Conservation (phyloP, 768 basidiomycete genomes). For the Mycena metata region DNA sequence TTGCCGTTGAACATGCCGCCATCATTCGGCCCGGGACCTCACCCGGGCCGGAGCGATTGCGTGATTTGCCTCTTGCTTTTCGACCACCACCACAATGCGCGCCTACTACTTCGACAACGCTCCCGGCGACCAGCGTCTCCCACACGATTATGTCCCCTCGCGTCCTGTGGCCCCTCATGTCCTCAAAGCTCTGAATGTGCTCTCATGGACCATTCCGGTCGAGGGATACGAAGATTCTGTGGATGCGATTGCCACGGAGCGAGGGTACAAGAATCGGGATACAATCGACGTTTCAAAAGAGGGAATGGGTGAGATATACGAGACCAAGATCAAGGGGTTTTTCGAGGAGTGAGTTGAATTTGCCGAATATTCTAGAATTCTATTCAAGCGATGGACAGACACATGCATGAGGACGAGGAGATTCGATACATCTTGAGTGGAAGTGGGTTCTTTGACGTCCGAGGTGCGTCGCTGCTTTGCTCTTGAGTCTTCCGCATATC, state of each 20-base stretch:
- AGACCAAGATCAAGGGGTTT: conserved; percentile 78
- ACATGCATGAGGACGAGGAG: conserved; percentile 97
- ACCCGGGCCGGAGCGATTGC: too few relatives aligned
- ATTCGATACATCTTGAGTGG: conserved; percentile 90
- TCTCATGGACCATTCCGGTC: conserved; percentile 76
- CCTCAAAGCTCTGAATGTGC: conserved; percentile 73
- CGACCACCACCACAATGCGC: conserved; percentile 56
- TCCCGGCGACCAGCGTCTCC: not conserved
- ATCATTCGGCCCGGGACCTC: too few relatives aligned
- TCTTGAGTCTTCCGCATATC: not conserved
- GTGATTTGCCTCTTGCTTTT: too few relatives aligned
- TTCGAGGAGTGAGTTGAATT: conserved; percentile 39
- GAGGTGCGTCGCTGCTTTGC: not conserved
- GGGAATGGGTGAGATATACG: conserved; percentile 44
- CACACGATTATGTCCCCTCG: conserved; percentile 57
- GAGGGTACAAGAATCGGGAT: conserved; percentile 25
- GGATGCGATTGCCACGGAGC: conserved; percentile 11
- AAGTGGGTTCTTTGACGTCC: conserved; percentile 44
- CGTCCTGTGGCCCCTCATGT: conserved; percentile 64
- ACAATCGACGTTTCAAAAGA: conserved; percentile 18
- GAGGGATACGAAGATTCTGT: conserved; percentile 68
- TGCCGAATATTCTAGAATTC: not conserved
- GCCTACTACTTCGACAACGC: conserved; percentile 79
- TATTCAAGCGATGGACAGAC: conserved; percentile 57
- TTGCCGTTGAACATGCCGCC: too few relatives aligned